Percentiles rank a stretch among this genome's conserved stretches.
Evolutionary conservation across 2,329 filamentous ascomycete genomes (phyloP).

Genomic region (Hypoxylon sp.): DNA sequence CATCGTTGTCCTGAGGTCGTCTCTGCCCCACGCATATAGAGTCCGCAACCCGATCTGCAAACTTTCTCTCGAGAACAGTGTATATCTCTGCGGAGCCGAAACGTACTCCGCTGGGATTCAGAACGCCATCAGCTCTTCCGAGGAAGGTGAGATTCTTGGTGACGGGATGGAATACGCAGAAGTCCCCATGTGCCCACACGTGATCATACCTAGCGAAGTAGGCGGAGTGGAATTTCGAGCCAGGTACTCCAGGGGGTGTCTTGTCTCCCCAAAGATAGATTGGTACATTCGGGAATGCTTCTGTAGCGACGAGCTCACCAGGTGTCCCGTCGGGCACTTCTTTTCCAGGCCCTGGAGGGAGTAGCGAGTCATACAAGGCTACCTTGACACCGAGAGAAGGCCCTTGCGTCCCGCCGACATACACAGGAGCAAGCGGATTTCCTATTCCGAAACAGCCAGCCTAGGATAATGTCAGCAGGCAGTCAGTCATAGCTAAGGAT

Average conservation of each 20-base stretch:
- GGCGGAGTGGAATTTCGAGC: conserved; percentile 70
- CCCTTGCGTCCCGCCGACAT: conserved; percentile 68
- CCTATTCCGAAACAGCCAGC: conserved; percentile 73
- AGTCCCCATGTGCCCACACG: conserved; percentile 89
- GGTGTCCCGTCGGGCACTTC: conserved; percentile 71
- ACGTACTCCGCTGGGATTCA: conserved; percentile 83
- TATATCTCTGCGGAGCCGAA: conserved; percentile 89
- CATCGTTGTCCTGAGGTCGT: conserved; percentile 68
- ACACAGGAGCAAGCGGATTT: conserved; percentile 78
- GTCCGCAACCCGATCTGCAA: conserved; percentile 74
- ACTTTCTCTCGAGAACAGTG: conserved; percentile 76
- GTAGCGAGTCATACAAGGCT: conserved; percentile 74
- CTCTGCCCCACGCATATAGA: conserved; percentile 86
- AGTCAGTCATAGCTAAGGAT: neutral
- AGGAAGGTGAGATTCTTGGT: conserved; percentile 77
- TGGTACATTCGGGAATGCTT: conserved; percentile 82
- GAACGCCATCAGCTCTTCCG: conserved; percentile 81
- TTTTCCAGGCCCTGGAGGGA: conserved; percentile 61
- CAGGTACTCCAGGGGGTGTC: conserved; percentile 58
- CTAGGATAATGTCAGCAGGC: conserved; percentile 52
- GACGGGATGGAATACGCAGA: conserved; percentile 77
- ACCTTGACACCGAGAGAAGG: conserved; percentile 65
- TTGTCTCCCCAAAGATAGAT: conserved; percentile 74
- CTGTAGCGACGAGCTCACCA: conserved; percentile 80
- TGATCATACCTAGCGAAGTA: conserved; percentile 75